Base-by-base conservation (phyloP, 192 early-diverging fungal species). In the Neocallimastix lanati region DNA sequence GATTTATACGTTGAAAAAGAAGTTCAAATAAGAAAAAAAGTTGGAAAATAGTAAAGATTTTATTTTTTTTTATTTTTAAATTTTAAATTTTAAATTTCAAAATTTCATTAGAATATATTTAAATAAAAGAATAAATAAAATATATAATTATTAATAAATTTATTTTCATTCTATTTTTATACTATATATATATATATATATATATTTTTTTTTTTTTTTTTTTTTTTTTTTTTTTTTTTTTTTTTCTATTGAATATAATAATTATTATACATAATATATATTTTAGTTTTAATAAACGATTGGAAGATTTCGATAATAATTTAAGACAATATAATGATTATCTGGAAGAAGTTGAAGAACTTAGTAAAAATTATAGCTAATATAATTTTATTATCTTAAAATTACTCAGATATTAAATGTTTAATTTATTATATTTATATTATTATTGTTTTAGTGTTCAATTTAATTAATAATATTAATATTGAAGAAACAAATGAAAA, bases 1-100 rank as follows among this genome's bases (percentile, higher is more conserved):
- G 95, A 98, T 83, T 87, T 98, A 28, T 88, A 88, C 4, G 96
- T 97, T 15, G 97, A 98, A 81, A 96, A 95, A 85, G 97, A 98
- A 83, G 92, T 98, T 28, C 88, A 91, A 27, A 91, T 93, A 76
- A 85, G 96, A 78, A 93, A 90, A 81, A 89, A 90, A 76, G 87
- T 94, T 79, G 87, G 92, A 12, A 85, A 86, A 82, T 88, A 86
- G 91, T 92, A 88, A 79, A 86, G 28, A 25, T 18, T 4, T 16
- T 0, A 25, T 37, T 3, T 30, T 79, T 12, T 40, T 28, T 33
- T 28, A 18, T 30, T 18, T 13, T 29, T 15, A 18, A n/a, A n/a
- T n/a, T n/a, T n/a, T n/a, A n/a, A n/a, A n/a, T n/a, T n/a, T n/a
- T n/a, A n/a, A n/a, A n/a, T n/a, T n/a, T n/a, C n/a, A n/a, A n/a